A percentile compares a stretch with the other conserved stretches of the same genome.
Conservation (phyloP, 495 filamentous ascomycete species). For the Aspergillus diversus region DNA sequence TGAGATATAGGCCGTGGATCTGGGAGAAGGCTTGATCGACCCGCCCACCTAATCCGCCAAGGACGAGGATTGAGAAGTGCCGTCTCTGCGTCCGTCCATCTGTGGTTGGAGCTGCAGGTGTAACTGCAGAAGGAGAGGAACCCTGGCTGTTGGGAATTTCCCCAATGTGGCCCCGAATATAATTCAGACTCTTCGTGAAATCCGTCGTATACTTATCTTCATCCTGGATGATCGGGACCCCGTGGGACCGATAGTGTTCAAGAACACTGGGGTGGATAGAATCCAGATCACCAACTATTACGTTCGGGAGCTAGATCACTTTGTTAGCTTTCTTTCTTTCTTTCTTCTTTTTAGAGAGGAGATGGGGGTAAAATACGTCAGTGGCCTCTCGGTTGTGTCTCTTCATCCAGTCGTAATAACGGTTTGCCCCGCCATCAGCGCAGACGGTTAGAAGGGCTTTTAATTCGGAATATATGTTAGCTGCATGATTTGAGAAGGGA, state of each 20-base stretch:
- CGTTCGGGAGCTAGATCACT: conserved; percentile 55
- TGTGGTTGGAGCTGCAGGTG: conserved; percentile 13
- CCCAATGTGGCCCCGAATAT: conserved; percentile 49
- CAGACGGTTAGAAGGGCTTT: conserved; percentile 66
- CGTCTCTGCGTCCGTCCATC: not conserved
- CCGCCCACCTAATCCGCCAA: conserved; percentile 86
- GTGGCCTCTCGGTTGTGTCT: conserved; percentile 32
- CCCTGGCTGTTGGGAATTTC: conserved; percentile 28
- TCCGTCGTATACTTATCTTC: conserved; percentile 85
- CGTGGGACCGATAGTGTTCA: conserved; percentile 59
- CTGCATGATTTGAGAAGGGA: not conserved
- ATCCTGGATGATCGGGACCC: conserved; percentile 63
- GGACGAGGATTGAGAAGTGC: conserved; percentile 54
- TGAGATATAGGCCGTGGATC: conserved; percentile 72
- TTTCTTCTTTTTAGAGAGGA: not conserved
- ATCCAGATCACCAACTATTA: conserved; percentile 89
- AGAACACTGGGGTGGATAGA: conserved; percentile 64
- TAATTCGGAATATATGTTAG: not conserved
- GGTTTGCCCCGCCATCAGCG: conserved; percentile 91
- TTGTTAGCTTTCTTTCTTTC: not conserved
- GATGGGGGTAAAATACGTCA: conserved; percentile 39
- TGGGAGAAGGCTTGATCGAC: conserved; percentile 91
- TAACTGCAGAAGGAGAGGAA: conserved; percentile 21
- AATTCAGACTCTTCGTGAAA: conserved; percentile 73
- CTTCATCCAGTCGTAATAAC: conserved; percentile 62